phyloP scores from a whole-genome alignment of 2,329 filamentous ascomycete species.

The Lachnellula occidentalis region DNA sequence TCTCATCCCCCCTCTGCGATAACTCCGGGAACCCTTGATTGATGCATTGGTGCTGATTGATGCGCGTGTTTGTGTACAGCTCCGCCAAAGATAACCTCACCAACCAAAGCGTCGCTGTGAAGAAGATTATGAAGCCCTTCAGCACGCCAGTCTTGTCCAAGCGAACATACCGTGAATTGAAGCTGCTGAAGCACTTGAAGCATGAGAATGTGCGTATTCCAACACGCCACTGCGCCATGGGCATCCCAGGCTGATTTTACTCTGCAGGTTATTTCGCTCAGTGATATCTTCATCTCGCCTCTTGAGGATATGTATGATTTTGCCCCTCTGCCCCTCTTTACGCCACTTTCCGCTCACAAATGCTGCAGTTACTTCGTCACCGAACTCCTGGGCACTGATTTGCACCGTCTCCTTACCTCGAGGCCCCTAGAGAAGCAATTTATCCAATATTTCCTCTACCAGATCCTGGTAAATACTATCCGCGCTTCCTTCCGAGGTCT shows the following conservation, averaged over 20 bases:
- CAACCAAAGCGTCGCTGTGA: conserved; percentile 92
- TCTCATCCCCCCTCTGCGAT: neutral
- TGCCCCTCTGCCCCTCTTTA: conserved; percentile 14
- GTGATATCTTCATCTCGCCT: conserved; percentile 99
- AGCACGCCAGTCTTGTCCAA: conserved; percentile 98
- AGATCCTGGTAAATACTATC: conserved; percentile 73
- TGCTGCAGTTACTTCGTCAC: conserved; percentile 88
- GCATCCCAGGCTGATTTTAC: conserved; percentile 21
- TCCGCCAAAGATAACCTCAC: conserved; percentile 98
- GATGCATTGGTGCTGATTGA: conserved; percentile 8
- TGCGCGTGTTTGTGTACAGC: conserved; percentile 43
- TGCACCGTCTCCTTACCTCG: conserved; percentile 91
- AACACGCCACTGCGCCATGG: neutral
- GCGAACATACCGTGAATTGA: conserved; percentile 94
- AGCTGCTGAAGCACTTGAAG: conserved; percentile 90
- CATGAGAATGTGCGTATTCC: conserved; percentile 76
- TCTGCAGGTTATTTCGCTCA: conserved; percentile 84
- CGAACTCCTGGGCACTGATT: conserved; percentile 91
- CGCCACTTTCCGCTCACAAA: conserved; percentile 10
- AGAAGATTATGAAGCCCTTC: conserved; percentile 99
- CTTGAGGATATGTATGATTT: conserved; percentile 84
- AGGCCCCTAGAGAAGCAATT: conserved; percentile 98
- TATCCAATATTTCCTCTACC: conserved; percentile 99
- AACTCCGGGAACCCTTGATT: neutral
- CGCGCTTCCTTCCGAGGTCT: neutral